Evolutionary conservation across 768 basidiomycete species (phyloP), one percentile per base, ranked within the genome.

Genomic region (Amanita brunnescens): DNA sequence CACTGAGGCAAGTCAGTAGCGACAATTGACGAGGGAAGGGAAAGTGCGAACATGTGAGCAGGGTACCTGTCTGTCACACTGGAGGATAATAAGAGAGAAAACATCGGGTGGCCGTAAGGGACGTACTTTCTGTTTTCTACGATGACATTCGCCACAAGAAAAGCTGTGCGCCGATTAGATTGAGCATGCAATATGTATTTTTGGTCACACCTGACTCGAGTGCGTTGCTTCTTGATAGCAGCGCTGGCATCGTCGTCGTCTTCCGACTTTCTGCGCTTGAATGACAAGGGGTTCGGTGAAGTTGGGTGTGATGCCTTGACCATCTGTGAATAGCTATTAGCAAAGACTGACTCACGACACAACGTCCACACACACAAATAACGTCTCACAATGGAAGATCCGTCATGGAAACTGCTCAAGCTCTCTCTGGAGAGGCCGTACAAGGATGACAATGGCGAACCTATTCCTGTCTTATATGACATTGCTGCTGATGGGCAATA

Each of bases 1-100:
- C 89, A 92, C 84, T 91, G 47, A 30, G 38, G 46, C 52, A 58
- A 18, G 51, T 58, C 30, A 60, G 33, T 51, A 49, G 50, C 57
- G 42, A 56, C 42, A 38, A 12, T 5, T 47, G 59, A 42, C 59
- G 39, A 43, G 45, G 57, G 18, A 41, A 20, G 33, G 26, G 52
- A 33, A 48, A 51, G 51, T 24, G 67, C 76, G 55, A 56, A 90
- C 88, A 78, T 91, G 87, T 51, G 85, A 85, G 63, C 88, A 91
- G 20, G 88, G 88, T 51, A 85, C 68, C 69, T 90, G 87, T 54
- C 89, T 79, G 66, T 92, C 87, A 69, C 89, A 92, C 87, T 91
- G 63, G 53, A 56, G 26, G 41, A 54, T 46, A 41, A 55, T 33
- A 24, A 46, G 30, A 44, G 45, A 39, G 33, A 6, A 23, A 24